Base-by-base conservation (phyloP, 352 stramenopile species). In the Pilasporangium apinafurcum region DNA sequence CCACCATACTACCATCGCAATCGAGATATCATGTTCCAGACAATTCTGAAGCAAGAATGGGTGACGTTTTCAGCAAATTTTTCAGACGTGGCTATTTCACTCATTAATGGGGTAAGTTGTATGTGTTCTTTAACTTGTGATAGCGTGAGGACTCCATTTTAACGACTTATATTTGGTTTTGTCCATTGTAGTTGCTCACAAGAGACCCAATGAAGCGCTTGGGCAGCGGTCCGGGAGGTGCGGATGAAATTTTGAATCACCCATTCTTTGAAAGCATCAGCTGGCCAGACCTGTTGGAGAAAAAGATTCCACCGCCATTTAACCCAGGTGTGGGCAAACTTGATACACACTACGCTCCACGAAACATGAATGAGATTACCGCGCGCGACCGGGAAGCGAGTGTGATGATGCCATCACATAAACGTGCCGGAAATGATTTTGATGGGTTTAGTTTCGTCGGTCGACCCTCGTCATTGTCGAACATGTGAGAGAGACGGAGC, bases 1-100 rank as follows among this genome's bases (percentile, higher is more conserved):
- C 83, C 83, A 14, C 84, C 84, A 44, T 94, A 94, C 55, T 95
- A 95, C 58, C 81, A 95, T 51, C 81, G 80, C 54, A 95, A 95
- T 65, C 79, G 81, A 40, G 81, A 94, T 50, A 95, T 93, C 48
- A 95, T 95, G 84, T 94, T 95, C 62, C 80, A 92, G 56, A 95
- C 83, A 38, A 95, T 95, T 59, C 49, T 95, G 37, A 94, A 95
- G 64, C 82, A 92, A 54, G 80, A 94, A 44, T 95, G 81, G 63
- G 83, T 99, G 8, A 95, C 85, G 8, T 99, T 99, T 65, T 97
- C 96, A 33, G 70, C 85, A 13, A 96, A 89, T 43, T 92, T 99
- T 33, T 97, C 86, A 3, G 73, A 87, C 42, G 53, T 73, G 13
- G 87, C 95, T 0, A 84, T 93, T 40, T 78, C 74, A 36, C 62